A percentile compares a stretch with the other conserved stretches of the same genome.
Evolutionary conservation across 345 rosid genomes (phyloP).

Genomic region (Nasturtium officinale): DNA sequence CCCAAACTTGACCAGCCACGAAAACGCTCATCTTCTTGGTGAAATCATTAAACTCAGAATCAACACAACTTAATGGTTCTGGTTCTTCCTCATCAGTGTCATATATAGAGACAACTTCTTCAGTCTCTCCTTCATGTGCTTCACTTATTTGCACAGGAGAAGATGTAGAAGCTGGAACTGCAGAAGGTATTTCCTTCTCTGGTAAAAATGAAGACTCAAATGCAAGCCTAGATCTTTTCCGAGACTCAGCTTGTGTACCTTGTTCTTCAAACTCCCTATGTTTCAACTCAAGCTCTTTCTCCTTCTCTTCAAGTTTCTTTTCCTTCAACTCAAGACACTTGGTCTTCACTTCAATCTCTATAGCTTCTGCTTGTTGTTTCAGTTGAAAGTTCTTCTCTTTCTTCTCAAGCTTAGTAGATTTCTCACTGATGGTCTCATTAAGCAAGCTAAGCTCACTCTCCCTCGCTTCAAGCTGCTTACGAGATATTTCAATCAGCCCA

Average conservation of each 20-base stretch:
- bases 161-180: neutral
- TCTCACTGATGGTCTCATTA: constrained; percentile 6
- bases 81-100: constrained; percentile 24
- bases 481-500: neutral
- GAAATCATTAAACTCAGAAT: constrained; percentile 75
- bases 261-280: neutral
- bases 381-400: constrained; percentile 19
- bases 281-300: constrained; percentile 7
- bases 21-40: constrained; percentile 53
- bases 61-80: constrained; percentile 42
- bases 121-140: constrained; percentile 20
- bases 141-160: constrained; percentile 11
- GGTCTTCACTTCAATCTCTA: neutral
- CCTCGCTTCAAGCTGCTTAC: constrained; percentile 14
- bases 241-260: neutral
- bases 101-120: constrained; percentile 10
- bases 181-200: neutral
- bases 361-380: constrained; percentile 23
- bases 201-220: neutral
- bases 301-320: constrained; percentile 7
- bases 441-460: constrained; percentile 15
- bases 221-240: constrained; percentile 14
- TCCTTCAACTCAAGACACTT: constrained; percentile 23
- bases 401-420: neutral
- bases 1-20: constrained; percentile 69